Evolutionary conservation across 163 green algal genomes (phyloP).

Genomic region (Smithsoniella earleae): DNA sequence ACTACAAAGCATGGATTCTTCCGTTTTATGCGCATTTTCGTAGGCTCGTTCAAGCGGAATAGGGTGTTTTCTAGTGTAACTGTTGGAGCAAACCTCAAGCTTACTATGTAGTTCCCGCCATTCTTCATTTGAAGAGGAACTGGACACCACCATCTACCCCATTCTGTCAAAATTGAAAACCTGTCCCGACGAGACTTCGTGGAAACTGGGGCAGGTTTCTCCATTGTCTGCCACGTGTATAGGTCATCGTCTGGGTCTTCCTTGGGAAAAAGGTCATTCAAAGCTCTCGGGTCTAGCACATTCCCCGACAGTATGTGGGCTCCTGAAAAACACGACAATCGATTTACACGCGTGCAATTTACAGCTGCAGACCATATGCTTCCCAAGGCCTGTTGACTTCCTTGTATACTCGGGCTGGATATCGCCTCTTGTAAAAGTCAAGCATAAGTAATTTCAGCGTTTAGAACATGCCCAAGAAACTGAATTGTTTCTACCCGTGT

Average conservation of each 20-base stretch:
- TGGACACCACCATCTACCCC: conserved; percentile 48
- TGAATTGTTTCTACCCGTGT: too few species aligned
- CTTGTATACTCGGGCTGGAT: too few species aligned
- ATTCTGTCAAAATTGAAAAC: conserved; percentile 57
- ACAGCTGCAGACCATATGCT: conserved; percentile 18
- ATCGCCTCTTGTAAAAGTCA: too few species aligned
- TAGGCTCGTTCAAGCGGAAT: too few species aligned
- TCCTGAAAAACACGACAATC: conserved; percentile 44
- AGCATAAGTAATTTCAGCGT: too few species aligned
- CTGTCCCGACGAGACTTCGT: conserved; percentile 41
- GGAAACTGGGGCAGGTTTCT: conserved; percentile 31
- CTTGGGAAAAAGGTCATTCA: conserved; percentile 79
- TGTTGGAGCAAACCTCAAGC: conserved; percentile 52
- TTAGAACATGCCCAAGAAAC: too few species aligned
- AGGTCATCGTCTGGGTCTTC: conserved; percentile 39
- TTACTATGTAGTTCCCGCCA: conserved; percentile 79
- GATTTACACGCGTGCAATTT: conserved; percentile 5
- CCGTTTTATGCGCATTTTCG: background rate
- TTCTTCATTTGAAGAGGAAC: conserved; percentile 68
- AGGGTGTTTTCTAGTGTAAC: too few species aligned
- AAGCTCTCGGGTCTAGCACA: conserved; percentile 72
- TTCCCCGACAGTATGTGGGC: conserved; percentile 83
- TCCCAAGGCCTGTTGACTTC: too few species aligned
- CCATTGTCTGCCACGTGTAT: conserved; percentile 18
- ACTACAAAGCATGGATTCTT: conserved; percentile 40